A percentile compares a stretch with the other conserved stretches of the same genome.
These are phyloP conservation scores for Miscanthus sacchariflorus DNA, from an alignment of 202 grass and related monocot species.

Conservation along the genomic window DNA sequence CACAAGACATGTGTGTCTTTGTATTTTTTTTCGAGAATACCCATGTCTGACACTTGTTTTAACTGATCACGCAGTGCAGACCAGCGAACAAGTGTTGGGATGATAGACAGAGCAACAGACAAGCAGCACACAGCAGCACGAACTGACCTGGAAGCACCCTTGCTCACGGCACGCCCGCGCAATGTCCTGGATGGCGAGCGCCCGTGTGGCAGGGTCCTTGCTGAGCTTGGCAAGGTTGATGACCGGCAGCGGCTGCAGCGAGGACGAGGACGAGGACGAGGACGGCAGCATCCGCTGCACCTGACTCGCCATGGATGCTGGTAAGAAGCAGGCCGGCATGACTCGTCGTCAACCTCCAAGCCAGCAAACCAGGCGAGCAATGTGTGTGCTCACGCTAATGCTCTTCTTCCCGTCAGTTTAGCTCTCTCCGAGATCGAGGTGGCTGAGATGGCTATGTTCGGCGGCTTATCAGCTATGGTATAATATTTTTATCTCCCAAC, in stretches of 20 bases:
- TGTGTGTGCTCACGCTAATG: background rate
- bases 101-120: conserved; percentile 3
- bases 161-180: conserved; percentile 58
- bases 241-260: conserved; percentile 43
- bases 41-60: background rate
- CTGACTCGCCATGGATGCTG: conserved; percentile 30
- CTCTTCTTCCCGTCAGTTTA: background rate
- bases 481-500: no score
- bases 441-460: background rate
- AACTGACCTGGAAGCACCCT: conserved; percentile 72
- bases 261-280: background rate
- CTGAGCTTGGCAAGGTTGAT: conserved; percentile 62
- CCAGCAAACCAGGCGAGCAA: background rate
- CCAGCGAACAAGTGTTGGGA: background rate
- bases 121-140: conserved; percentile 12
- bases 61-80: background rate
- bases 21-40: background rate
- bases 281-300: background rate
- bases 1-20: background rate
- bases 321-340: conserved; percentile 36
- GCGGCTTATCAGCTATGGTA: no score
- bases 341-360: background rate
- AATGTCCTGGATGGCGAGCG: conserved; percentile 56
- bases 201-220: conserved; percentile 45
- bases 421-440: background rate